Base-by-base conservation (phyloP, 164 flowering plant genomes). In the Liquidambar formosana region DNA sequence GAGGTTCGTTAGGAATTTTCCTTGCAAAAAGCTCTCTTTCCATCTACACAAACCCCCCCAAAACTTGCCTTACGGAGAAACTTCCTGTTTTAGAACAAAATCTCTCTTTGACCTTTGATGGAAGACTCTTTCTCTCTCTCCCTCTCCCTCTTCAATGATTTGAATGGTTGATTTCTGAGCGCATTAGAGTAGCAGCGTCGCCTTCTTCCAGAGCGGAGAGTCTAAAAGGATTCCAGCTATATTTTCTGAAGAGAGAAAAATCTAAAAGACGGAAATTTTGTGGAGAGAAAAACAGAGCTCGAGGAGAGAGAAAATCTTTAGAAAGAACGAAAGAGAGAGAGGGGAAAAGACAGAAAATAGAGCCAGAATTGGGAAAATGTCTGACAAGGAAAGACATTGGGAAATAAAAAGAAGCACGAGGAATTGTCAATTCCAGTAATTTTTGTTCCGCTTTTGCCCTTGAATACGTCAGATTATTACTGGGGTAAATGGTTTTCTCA, bases 381-480 rank as follows among this genome's bases (percentile, higher is more conserved):
- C 68, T 0, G 61, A 43, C 49, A 62, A n/a, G 53, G 19, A 27
- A 46, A n/a, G 52, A 57, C 69, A 59, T 68, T 63, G 77, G 76
- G 69, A 66, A 62, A 12, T 62, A 14, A 72, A 62, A 62, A 63
- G 14, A 4, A n/a, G 16, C 19, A 23, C 8, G 4, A 19, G 51
- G 51, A 21, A 19, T 5, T 54, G 76, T 72, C 62, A 44, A 51
- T 53, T 44, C 63, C 59, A 0, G 0, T 22, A 21, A 47, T 53
- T 5, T 1, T n/a, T n/a, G 1, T 22, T 21, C 43, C 66, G 1
- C 1, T 45, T 59, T 11, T 52, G 4, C 27, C 74, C 74, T 43
- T 69, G 1, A 1, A 3, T 6, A 0, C 53, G 48, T 1, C n/a
- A 0, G 0, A 5, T 45, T 38, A 59, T 74, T 67, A 74, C 73